Evolutionary conservation across 805 yeast species (phyloP).

Genomic region (Candida insectalens): DNA sequence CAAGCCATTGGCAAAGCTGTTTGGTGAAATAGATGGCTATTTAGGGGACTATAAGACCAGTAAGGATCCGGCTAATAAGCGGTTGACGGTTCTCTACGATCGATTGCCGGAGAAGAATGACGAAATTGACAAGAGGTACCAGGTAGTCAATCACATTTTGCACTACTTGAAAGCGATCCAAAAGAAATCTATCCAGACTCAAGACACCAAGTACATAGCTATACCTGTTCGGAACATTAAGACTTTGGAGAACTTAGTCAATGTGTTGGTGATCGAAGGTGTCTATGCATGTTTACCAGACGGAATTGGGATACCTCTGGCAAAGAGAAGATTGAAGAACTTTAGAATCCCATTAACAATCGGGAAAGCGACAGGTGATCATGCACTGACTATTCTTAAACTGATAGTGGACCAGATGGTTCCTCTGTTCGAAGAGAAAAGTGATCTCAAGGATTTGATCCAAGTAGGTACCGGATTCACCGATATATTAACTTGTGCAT

Average conservation of each 20-base stretch:
- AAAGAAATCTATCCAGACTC: conserved; percentile 22
- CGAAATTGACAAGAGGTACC: conserved; percentile 8
- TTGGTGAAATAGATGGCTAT: conserved; percentile 17
- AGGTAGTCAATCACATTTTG: conserved; percentile 28
- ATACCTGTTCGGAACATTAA: conserved; percentile 84
- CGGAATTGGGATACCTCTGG: conserved; percentile 56
- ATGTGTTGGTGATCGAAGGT: conserved; percentile 59
- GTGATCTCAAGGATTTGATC: conserved; percentile 44
- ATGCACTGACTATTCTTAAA: conserved; percentile 12
- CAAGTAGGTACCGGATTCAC: conserved; percentile 60
- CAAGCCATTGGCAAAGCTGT: conserved; percentile 23
- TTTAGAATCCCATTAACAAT: conserved; percentile 24
- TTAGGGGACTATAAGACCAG: conserved; percentile 7
- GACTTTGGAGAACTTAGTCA: conserved; percentile 54
- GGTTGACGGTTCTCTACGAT: no score
- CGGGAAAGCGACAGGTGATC: conserved; percentile 11
- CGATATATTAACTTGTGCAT: conserved; percentile 42
- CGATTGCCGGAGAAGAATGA: conserved; percentile 1
- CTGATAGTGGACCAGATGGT: conserved; percentile 23
- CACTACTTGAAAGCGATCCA: conserved; percentile 31
- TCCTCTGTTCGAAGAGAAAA: conserved; percentile 27
- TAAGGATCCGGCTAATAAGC: conserved; percentile 4
- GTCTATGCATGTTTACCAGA: conserved; percentile 52
- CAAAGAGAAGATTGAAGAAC: conserved; percentile 44
- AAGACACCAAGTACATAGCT: conserved; percentile 33